A percentile compares a stretch with the other conserved stretches of the same genome.
Evolutionary conservation across 2,329 filamentous ascomycete genomes (phyloP).

Genomic region (Stenocarpella maydis): DNA sequence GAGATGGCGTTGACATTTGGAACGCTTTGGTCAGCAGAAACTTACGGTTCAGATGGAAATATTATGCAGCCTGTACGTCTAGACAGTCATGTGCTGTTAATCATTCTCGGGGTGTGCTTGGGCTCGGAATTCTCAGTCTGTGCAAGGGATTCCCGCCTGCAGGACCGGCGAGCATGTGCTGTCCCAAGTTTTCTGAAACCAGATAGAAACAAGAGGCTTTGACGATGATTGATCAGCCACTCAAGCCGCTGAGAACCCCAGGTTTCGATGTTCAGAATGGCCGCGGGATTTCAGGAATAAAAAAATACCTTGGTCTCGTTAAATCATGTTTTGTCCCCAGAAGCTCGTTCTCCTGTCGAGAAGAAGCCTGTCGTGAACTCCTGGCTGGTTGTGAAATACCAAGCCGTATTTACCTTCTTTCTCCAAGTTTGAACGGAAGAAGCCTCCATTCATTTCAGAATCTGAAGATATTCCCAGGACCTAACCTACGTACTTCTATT

Average conservation of each 20-base stretch:
- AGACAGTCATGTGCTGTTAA: too few relatives aligned
- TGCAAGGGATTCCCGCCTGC: not conserved
- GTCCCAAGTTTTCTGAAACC: not conserved
- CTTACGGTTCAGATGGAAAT: too few relatives aligned
- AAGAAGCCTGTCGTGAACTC: too few relatives aligned
- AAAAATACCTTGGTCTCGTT: not conserved
- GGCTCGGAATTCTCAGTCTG: not conserved
- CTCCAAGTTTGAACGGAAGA: not conserved
- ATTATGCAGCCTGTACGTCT: not conserved
- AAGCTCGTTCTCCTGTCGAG: not conserved
- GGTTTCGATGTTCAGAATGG: not conserved
- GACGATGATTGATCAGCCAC: not conserved
- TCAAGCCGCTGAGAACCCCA: not conserved
- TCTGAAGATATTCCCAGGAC: too few relatives aligned
- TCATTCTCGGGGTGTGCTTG: not conserved
- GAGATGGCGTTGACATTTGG: not conserved
- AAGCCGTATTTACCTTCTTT: not conserved
- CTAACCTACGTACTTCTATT: not conserved
- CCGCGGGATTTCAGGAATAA: not conserved
- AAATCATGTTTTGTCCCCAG: not conserved
- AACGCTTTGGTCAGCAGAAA: not conserved
- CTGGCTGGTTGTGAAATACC: not conserved
- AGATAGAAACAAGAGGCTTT: not conserved
- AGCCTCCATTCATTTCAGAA: too few relatives aligned
- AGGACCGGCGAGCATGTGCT: not conserved